A percentile compares a stretch with the other conserved stretches of the same genome.
Evolutionary conservation across 768 basidiomycete genomes (phyloP).

Genomic region (Mrakia frigida): DNA sequence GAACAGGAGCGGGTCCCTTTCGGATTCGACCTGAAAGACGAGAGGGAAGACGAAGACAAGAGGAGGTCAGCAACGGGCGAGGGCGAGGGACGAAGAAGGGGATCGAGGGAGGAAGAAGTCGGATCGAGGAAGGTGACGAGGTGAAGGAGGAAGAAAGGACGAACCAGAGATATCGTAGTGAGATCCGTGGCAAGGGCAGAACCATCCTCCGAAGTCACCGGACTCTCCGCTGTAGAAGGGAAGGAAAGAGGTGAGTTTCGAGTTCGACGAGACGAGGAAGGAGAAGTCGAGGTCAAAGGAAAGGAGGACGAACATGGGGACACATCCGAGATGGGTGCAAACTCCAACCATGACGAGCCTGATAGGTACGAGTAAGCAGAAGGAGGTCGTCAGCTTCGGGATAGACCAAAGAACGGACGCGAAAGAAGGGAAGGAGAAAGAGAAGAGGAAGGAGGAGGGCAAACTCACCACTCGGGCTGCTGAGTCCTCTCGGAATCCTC

Average conservation of each 20-base stretch:
- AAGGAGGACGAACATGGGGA: constrained; percentile 29
- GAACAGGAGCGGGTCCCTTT: constrained; percentile 91
- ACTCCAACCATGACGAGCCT: constrained; percentile 51
- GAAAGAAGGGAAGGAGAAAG: not conserved
- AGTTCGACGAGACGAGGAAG: not conserved
- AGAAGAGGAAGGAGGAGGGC: too few relatives aligned
- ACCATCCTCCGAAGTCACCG: constrained; percentile 97
- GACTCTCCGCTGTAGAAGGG: constrained; percentile 52
- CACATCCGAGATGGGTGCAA: constrained; percentile 72
- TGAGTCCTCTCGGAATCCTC: constrained; percentile 79
- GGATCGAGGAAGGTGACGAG: constrained; percentile 41
- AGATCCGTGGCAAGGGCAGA: constrained; percentile 98
- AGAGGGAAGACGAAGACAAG: not conserved
- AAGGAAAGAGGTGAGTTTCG: not conserved
- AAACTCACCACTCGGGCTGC: constrained; percentile 94
- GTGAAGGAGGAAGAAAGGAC: not conserved
- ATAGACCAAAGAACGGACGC: not conserved
- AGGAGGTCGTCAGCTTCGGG: not conserved
- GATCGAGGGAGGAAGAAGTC: constrained; percentile 40
- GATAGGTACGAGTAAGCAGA: not conserved
- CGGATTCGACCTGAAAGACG: constrained; percentile 75
- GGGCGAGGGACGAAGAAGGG: not conserved
- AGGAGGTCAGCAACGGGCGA: constrained; percentile 56
- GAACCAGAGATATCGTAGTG: constrained; percentile 49
- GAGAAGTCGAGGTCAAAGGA: too few relatives aligned